Conservation (phyloP, 2,329 filamentous ascomycete genomes). For the Pestalotiopsis fici region DNA sequence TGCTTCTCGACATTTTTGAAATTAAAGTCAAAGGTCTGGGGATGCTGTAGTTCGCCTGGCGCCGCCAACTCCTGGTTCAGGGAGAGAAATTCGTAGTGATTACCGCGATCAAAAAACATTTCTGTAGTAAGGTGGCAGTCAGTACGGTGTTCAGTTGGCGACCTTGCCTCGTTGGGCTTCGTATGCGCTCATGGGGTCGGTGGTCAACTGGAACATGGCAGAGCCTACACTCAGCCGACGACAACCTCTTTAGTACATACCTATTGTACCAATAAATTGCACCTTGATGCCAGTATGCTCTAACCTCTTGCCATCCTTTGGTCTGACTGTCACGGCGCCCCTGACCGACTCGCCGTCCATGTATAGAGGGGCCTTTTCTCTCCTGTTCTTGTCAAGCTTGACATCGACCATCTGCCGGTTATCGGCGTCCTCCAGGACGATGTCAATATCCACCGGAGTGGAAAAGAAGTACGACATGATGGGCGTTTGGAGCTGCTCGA, state of each 20-base stretch:
- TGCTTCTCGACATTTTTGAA: constrained; percentile 99
- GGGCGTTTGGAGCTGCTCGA: constrained; percentile 1
- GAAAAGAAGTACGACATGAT: constrained; percentile 97
- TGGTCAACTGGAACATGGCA: not conserved
- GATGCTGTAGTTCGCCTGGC: constrained; percentile 96
- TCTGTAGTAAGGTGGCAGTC: constrained; percentile 55
- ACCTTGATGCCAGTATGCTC: constrained; percentile 99
- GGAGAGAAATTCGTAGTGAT: constrained; percentile 98
- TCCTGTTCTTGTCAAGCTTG: constrained; percentile 96
- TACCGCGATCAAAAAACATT: constrained; percentile 99
- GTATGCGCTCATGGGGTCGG: not conserved
- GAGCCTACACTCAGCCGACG: not conserved
- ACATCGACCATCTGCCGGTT: constrained; percentile 94
- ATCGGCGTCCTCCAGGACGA: constrained; percentile 94
- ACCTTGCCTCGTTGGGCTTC: not conserved
- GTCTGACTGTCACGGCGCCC: constrained; percentile 89
- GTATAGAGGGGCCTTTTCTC: constrained; percentile 95
- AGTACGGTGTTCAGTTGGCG: not conserved
- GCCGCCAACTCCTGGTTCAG: constrained; percentile 95
- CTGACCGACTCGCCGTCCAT: constrained; percentile 99
- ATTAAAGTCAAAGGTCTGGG: constrained; percentile 98
- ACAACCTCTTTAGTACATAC: constrained; percentile 45
- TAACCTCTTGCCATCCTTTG: constrained; percentile 96
- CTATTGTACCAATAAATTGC: constrained; percentile 98
- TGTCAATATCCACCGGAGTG: constrained; percentile 97